Conservation (phyloP, 768 basidiomycete genomes). For the Leccinum longicurvipes region DNA sequence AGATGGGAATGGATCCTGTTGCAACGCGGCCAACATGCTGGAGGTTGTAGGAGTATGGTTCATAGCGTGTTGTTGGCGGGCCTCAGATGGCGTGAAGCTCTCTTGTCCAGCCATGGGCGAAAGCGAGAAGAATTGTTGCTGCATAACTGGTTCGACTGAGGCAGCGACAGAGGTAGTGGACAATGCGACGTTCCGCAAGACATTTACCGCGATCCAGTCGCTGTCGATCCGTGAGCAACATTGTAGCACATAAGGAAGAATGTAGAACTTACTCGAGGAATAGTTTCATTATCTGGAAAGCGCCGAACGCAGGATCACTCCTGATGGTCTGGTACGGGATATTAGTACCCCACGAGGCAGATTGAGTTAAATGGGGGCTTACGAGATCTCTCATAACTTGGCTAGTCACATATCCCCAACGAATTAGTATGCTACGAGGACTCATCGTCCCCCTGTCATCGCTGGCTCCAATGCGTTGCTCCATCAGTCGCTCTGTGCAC, state of each 20-base stretch:
- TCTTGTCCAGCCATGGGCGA: slow-evolving; percentile 91
- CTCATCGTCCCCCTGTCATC: slow-evolving; percentile 83
- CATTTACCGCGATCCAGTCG: slow-evolving; percentile 91
- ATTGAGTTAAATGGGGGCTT: slow-evolving; percentile 29
- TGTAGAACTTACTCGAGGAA: slow-evolving; percentile 73
- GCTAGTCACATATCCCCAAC: slow-evolving; percentile 91
- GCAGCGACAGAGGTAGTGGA: slow-evolving; percentile 91
- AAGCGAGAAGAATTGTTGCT: slow-evolving; percentile 82
- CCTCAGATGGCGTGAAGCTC: slow-evolving; percentile 64
- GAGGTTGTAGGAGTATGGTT: slow-evolving; percentile 83
- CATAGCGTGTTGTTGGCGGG: slow-evolving; percentile 61
- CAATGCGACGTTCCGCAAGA: slow-evolving; percentile 79
- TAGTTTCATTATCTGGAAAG: slow-evolving; percentile 88
- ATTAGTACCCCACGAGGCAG: background rate
- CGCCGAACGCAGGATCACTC: slow-evolving; percentile 88
- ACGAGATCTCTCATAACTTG: slow-evolving; percentile 92
- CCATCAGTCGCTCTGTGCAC: slow-evolving; percentile 83
- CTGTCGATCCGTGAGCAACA: slow-evolving; percentile 38
- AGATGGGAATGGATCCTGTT: slow-evolving; percentile 67
- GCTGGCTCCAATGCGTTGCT: slow-evolving; percentile 51
- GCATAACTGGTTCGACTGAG: slow-evolving; percentile 89
- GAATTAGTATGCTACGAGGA: slow-evolving; percentile 81
- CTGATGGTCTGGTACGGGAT: slow-evolving; percentile 68
- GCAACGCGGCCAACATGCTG: slow-evolving; percentile 86
- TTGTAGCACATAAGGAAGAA: slow-evolving; percentile 2